Conservation (phyloP, 2,329 filamentous ascomycete species). For the Malbranchea zuffiana region DNA sequence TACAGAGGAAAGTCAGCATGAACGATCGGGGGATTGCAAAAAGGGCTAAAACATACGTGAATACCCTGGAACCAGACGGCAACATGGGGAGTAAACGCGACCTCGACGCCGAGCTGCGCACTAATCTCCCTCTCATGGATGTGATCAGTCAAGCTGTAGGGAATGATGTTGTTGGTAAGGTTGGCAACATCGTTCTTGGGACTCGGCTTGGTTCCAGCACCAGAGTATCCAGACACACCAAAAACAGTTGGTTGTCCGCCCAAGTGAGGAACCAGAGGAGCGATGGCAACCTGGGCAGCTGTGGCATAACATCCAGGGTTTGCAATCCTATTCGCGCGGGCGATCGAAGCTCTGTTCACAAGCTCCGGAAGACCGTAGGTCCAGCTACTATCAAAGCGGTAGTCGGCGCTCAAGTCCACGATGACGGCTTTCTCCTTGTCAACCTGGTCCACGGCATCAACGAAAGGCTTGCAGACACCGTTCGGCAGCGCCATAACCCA, state of each 20-base stretch:
- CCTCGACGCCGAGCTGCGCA: conserved; percentile 58
- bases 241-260: conserved; percentile 73
- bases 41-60: conserved; percentile 39
- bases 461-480: conserved; percentile 84
- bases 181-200: conserved; percentile 84
- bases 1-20: conserved; percentile 19
- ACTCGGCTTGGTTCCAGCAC: conserved; percentile 85
- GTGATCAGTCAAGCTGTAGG: conserved; percentile 85
- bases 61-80: conserved; percentile 97
- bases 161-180: conserved; percentile 77
- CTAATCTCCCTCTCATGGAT: conserved; percentile 91
- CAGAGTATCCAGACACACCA: conserved; percentile 87
- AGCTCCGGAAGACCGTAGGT: conserved; percentile 86
- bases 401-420: conserved; percentile 92
- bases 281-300: conserved; percentile 78
- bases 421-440: conserved; percentile 62
- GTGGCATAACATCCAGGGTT: conserved; percentile 97
- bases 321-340: conserved; percentile 67
- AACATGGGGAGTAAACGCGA: conserved; percentile 87
- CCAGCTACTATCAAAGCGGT: conserved; percentile 77
- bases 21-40: conserved; percentile 10
- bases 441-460: conserved; percentile 71
- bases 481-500: conserved; percentile 98
- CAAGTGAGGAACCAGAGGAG: conserved; percentile 67
- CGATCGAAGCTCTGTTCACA: conserved; percentile 63